Evolutionary conservation across 2,329 filamentous ascomycete genomes (phyloP).

Genomic region (Sporothrix phasma): DNA sequence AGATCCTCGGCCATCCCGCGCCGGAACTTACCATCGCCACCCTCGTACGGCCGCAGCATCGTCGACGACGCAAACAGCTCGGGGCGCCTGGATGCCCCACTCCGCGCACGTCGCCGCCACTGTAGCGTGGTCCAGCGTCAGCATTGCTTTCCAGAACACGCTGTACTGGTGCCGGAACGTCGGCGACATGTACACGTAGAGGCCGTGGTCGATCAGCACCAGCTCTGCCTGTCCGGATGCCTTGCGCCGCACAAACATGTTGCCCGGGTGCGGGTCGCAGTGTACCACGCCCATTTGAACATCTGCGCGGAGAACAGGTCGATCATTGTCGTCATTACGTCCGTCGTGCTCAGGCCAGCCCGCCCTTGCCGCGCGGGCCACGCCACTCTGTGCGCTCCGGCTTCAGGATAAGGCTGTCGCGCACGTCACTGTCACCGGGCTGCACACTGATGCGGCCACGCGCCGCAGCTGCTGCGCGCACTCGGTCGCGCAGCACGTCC

Average conservation of each 20-base stretch:
- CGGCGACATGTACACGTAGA: slow-evolving; percentile 85
- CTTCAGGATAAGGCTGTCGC: slow-evolving; percentile 62
- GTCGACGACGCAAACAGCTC: slow-evolving; percentile 90
- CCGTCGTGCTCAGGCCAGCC: slow-evolving; percentile 68
- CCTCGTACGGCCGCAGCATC: slow-evolving; percentile 80
- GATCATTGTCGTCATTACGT: slow-evolving; percentile 94
- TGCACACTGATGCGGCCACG: slow-evolving; percentile 25
- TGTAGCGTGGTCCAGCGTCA: slow-evolving; percentile 84
- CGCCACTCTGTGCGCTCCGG: slow-evolving; percentile 72
- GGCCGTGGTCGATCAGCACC: slow-evolving; percentile 91
- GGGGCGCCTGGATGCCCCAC: slow-evolving; percentile 82
- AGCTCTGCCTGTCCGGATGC: slow-evolving; percentile 77
- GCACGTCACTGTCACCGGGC: slow-evolving; percentile 30
- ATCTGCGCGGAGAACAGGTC: slow-evolving; percentile 96
- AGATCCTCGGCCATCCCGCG: slow-evolving; percentile 56
- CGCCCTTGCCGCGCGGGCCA: slow-evolving; percentile 61
- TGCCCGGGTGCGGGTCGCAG: slow-evolving; percentile 94
- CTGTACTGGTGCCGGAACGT: slow-evolving; percentile 79
- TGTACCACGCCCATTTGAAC: slow-evolving; percentile 92
- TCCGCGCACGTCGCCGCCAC: slow-evolving; percentile 59
- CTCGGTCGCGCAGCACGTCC: slow-evolving; percentile 34
- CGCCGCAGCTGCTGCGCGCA: slow-evolving; percentile 29
- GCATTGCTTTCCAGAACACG: slow-evolving; percentile 83
- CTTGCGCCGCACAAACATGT: slow-evolving; percentile 86
- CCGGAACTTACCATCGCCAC: slow-evolving; percentile 61